phyloP scores from a whole-genome alignment of 169 alveolate species.

The Eimeria tenella region DNA sequence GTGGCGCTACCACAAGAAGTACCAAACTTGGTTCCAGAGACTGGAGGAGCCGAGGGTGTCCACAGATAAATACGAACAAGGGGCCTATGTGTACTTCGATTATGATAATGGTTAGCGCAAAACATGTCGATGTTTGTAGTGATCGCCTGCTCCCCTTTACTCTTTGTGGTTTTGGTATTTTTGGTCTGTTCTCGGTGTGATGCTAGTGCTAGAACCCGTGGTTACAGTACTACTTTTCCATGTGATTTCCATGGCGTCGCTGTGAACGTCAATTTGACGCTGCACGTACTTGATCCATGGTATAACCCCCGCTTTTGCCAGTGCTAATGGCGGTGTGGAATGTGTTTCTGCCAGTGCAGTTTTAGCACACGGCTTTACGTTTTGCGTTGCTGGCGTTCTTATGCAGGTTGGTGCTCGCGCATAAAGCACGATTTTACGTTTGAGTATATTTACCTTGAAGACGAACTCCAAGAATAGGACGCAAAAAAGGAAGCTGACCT shows the following conservation, averaged over 20 bases:
- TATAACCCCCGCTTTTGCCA: background rate
- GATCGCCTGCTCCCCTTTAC: background rate
- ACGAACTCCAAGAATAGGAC: conserved; percentile 40
- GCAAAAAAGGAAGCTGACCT: background rate
- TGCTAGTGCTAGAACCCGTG: background rate
- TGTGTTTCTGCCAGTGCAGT: background rate
- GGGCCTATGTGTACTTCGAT: conserved; percentile 81
- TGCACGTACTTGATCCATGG: background rate
- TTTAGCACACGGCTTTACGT: background rate
- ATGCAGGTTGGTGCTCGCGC: conserved; percentile 76
- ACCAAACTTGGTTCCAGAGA: conserved; percentile 80
- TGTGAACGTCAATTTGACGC: background rate
- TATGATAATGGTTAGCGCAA: conserved; percentile 46
- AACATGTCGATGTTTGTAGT: background rate
- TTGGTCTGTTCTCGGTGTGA: background rate
- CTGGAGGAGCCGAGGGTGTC: conserved; percentile 81
- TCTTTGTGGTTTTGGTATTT: background rate
- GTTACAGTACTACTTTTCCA: background rate
- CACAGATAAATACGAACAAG: conserved; percentile 79
- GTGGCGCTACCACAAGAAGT: conserved; percentile 82
- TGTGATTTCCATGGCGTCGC: background rate
- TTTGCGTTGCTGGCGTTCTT: background rate
- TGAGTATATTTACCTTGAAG: conserved; percentile 79
- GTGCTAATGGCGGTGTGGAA: background rate
- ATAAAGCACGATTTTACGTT: conserved; percentile 79